Base-by-base conservation (phyloP, 495 filamentous ascomycete species). In the Penicillium roqueforti region DNA sequence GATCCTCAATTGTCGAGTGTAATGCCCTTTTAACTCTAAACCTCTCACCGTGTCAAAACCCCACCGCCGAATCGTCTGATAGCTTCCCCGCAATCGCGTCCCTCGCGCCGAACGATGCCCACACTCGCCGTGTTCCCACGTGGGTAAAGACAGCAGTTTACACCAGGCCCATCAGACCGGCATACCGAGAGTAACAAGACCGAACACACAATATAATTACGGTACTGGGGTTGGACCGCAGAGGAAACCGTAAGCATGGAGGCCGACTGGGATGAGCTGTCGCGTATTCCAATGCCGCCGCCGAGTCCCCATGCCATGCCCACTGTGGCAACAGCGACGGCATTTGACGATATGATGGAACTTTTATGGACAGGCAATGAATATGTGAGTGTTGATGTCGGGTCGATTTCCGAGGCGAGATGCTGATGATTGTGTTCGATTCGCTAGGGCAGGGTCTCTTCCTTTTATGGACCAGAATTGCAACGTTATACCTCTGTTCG, bases 281-380 rank as follows among this genome's bases (percentile, higher is more conserved):
- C 82, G 71, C 81, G 86, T 65, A 78, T 88, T 67, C 76, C 80
- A 56, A 78, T 88, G 67, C 87, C 87, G 51, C 81, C 85, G 54
- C 83, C 86, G 44, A 81, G 76, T 48, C 66, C 76, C 55, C 81
- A 85, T 68, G 78, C 75, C 28, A 63, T 84, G 57, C 77, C 85
- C 3, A 83, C 86, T n/a, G 78, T 82, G 40, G 81, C 83, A 49
- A 83, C 85, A 5, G 82, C 88, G 9, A 72, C 95, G 56, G 86
- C 89, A 20, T 97, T 97, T 65, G 93, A 99, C 65, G 85, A 85
- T 53, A 76, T 80, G 39, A 84, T 92, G 66, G 93, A 97, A 68
- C 80, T 97, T 28, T 68, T 97, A 55, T 98, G 95, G 93, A 80
- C 83, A 9, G 93, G 93, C 11, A 92, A 91, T 69, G 87, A 91